A percentile compares a stretch with the other conserved stretches of the same genome.
These are phyloP conservation scores for Sequoiadendron giganteum DNA, from an alignment of 75 land plant species.

Conservation along the genomic window DNA sequence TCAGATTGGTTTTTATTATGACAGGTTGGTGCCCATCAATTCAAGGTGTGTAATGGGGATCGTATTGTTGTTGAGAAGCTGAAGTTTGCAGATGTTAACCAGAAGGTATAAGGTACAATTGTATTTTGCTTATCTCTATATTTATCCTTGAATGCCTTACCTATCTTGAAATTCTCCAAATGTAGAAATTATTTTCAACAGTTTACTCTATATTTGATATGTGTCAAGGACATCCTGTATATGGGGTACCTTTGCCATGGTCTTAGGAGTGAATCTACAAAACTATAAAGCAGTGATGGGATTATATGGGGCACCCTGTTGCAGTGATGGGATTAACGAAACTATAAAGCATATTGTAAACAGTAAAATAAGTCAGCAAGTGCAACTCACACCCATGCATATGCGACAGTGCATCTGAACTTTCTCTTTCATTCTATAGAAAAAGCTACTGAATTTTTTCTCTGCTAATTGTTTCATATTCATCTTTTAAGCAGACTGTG, in stretches of 20 bases:
- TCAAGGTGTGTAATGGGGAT: conserved; percentile 92
- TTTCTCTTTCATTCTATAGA: neutral
- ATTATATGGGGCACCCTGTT: neutral
- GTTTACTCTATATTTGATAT: neutral
- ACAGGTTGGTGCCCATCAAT: conserved; percentile 96
- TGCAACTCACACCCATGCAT: neutral
- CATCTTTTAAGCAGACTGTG: neutral
- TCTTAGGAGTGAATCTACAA: neutral
- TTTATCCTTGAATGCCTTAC: neutral
- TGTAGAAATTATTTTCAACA: neutral
- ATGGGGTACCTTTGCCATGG: neutral
- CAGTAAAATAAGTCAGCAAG: neutral
- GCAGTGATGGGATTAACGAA: neutral
- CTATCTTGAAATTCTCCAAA: neutral
- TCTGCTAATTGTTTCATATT: neutral
- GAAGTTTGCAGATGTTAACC: conserved; percentile 85
- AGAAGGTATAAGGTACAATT: conserved; percentile 56
- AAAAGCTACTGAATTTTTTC: neutral
- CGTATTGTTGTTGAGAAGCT: conserved; percentile 78
- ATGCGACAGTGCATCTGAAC: neutral
- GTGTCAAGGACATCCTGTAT: neutral
- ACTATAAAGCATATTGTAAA: neutral
- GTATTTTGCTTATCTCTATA: neutral
- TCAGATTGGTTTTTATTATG: conserved; percentile 3
- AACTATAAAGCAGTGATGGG: neutral